phyloP scores from a whole-genome alignment of 495 filamentous ascomycete species.

The Podospora anserina region DNA sequence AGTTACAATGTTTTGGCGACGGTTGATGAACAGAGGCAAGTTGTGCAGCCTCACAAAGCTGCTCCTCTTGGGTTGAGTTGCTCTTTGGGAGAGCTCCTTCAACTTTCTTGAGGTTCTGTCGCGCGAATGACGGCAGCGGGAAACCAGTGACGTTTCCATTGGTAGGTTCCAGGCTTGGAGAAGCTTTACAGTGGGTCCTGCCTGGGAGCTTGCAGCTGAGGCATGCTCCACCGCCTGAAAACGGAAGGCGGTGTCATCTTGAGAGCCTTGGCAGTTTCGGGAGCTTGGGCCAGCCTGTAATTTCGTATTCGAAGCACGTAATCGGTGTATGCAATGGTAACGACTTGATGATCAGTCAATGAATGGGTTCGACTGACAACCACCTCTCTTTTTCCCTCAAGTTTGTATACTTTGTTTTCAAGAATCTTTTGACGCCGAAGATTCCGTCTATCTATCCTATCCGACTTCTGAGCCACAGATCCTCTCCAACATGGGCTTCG shows the following conservation, averaged over 20 bases:
- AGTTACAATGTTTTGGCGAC: neutral
- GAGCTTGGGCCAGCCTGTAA: neutral
- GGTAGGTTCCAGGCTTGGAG: neutral
- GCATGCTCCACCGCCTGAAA: no score
- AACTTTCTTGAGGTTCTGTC: neutral
- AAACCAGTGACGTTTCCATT: neutral
- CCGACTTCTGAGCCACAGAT: neutral
- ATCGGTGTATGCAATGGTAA: neutral
- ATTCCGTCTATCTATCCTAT: neutral
- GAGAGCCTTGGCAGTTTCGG: neutral
- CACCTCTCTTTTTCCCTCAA: neutral
- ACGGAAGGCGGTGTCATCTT: neutral
- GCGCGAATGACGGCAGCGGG: neutral
- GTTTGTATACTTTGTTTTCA: neutral
- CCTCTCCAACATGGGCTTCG: slow-evolving; percentile 4
- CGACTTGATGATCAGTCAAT: neutral
- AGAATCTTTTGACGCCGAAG: neutral
- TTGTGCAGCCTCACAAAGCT: neutral
- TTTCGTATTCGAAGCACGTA: neutral
- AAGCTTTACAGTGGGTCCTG: neutral
- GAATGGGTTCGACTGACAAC: neutral
- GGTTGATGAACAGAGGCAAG: neutral
- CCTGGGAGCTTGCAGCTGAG: neutral
- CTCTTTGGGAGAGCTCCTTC: neutral
- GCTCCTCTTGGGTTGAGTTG: neutral